Evolutionary conservation across 139 green algal genomes (phyloP).

Genomic region (Tetradesmus obliquus): DNA sequence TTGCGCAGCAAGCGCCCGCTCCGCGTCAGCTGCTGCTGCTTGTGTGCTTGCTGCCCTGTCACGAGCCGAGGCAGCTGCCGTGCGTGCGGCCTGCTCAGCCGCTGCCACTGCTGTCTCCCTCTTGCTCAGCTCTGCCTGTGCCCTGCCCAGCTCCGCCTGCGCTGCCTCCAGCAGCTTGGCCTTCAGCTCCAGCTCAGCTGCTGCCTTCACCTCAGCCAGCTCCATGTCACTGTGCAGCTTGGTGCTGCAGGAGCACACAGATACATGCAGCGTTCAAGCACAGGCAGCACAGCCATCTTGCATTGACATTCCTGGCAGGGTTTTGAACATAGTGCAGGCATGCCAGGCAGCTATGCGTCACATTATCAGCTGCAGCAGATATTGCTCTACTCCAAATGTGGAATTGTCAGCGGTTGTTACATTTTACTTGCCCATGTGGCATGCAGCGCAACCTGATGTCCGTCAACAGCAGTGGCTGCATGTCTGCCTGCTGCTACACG

Average conservation of each 20-base stretch:
- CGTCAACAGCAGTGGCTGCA: neutral
- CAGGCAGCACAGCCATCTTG: neutral
- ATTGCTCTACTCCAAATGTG: too few species aligned
- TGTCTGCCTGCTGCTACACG: neutral
- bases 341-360: too few species aligned
- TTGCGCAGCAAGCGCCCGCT: slow-evolving; percentile 25
- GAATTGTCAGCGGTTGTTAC: too few species aligned
- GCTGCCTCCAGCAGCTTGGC: slow-evolving; percentile 41
- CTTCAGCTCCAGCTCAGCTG: slow-evolving; percentile 39
- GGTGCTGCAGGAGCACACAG: neutral
- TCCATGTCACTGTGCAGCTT: slow-evolving; percentile 48
- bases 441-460: too few species aligned
- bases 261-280: neutral
- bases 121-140: neutral
- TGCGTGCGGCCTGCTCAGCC: neutral
- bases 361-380: too few species aligned
- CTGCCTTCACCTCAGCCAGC: slow-evolving; percentile 34
- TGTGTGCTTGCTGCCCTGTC: neutral
- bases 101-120: slow-evolving; percentile 8
- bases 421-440: too few species aligned
- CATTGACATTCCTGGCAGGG: too few species aligned
- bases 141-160: slow-evolving; percentile 26
- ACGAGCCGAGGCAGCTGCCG: neutral
- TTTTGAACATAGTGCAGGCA: too few species aligned
- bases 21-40: neutral